These are phyloP conservation scores for Chlamydomonas sp. DNA, from an alignment of 139 green algal species.

Conservation along the genomic window DNA sequence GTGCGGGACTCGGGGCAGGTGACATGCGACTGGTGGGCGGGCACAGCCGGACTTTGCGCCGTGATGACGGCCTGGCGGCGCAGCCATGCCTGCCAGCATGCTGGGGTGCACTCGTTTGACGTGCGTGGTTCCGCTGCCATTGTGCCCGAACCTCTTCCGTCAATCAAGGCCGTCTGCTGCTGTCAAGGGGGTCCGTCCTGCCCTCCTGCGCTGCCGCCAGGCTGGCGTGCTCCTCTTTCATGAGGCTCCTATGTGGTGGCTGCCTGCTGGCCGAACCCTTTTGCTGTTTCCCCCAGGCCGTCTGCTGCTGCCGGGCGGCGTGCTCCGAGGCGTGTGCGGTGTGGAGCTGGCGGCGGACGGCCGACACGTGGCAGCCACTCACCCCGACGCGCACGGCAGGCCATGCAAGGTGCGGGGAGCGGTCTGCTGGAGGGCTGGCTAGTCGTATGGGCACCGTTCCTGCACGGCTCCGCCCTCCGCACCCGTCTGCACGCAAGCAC, in stretches of 20 bases:
- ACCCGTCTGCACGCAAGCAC: neutral
- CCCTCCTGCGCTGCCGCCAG: neutral
- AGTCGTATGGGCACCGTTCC: neutral
- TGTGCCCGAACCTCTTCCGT: neutral
- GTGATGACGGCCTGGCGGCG: too few species aligned
- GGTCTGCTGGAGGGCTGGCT: neutral
- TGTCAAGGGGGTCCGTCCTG: neutral
- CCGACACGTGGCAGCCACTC: slow-evolving; percentile 31
- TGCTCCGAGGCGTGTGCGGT: slow-evolving; percentile 15
- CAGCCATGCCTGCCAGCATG: too few species aligned
- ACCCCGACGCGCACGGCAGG: slow-evolving; percentile 45
- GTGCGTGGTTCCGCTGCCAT: neutral
- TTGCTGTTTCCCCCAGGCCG: neutral
- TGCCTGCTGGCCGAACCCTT: neutral
- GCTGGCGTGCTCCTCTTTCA: neutral
- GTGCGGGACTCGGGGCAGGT: too few species aligned
- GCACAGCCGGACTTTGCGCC: too few species aligned
- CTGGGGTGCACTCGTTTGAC: neutral
- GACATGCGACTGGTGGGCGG: too few species aligned
- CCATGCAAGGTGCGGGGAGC: slow-evolving; percentile 21
- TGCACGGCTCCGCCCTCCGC: neutral
- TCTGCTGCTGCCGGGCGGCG: slow-evolving; percentile 16
- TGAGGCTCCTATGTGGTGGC: too few species aligned
- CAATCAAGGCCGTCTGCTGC: neutral
- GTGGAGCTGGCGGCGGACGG: slow-evolving; percentile 50